phyloP scores from a whole-genome alignment of 2,329 filamentous ascomycete species.

The Coniochaeta ligniaria region DNA sequence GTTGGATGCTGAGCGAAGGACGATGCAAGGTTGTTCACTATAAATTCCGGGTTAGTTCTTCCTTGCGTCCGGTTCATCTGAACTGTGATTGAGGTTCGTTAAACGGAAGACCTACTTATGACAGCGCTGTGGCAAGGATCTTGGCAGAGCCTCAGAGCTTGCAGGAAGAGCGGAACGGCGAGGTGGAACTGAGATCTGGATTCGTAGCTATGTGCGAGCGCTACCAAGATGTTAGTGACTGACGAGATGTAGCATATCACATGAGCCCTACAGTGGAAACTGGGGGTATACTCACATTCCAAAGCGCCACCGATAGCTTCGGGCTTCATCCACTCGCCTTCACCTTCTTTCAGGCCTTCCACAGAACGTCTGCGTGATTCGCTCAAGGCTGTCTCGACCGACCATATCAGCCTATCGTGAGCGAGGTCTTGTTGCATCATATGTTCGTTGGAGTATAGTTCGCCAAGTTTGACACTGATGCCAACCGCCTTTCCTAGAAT shows the following conservation, averaged over 20 bases:
- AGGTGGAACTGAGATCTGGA: constrained; percentile 69
- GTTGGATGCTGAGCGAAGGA: constrained; percentile 63
- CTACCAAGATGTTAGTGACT: constrained; percentile 29
- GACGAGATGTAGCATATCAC: background rate
- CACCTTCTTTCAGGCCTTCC: constrained; percentile 62
- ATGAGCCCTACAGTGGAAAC: background rate
- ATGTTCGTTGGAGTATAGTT: constrained; percentile 72
- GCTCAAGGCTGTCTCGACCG: constrained; percentile 70
- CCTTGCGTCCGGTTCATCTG: constrained; percentile 3
- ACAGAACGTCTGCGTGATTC: constrained; percentile 63
- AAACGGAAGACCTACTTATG: constrained; percentile 53
- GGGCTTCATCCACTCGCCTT: constrained; percentile 63
- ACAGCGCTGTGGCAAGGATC: constrained; percentile 70
- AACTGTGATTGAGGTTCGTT: background rate
- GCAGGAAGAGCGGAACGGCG: constrained; percentile 78
- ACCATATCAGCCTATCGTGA: constrained; percentile 70
- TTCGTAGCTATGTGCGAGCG: constrained; percentile 72
- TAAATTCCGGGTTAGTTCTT: background rate
- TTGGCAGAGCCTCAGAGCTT: constrained; percentile 65
- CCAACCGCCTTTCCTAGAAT: constrained; percentile 68
- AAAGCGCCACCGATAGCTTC: constrained; percentile 68
- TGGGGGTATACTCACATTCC: constrained; percentile 43
- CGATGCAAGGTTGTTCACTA: constrained; percentile 74
- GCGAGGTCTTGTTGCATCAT: constrained; percentile 67
- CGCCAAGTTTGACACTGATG: constrained; percentile 76